phyloP scores from a whole-genome alignment of 345 rosid genomes.

The Populus deltoides region DNA sequence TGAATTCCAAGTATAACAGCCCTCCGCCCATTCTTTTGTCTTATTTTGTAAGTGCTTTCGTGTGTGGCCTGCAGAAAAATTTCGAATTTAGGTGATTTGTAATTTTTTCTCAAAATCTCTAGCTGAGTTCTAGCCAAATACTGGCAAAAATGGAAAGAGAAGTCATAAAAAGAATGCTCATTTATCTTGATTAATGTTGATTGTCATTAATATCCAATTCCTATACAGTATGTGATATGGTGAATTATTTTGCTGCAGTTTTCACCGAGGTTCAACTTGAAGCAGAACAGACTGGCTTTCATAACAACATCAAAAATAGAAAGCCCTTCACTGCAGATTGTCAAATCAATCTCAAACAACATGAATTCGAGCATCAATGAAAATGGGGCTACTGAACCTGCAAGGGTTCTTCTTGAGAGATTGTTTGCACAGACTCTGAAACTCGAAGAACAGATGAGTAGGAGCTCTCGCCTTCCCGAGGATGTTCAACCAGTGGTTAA shows the following conservation, averaged over 20 bases:
- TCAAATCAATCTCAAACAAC: slow-evolving; percentile 41
- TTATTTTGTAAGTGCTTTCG: not conserved
- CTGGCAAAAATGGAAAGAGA: not conserved
- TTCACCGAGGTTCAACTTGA: slow-evolving; percentile 32
- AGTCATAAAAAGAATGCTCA: not conserved
- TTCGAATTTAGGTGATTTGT: not conserved
- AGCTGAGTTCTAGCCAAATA: not conserved
- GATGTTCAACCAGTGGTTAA: slow-evolving; percentile 31
- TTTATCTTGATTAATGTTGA: not conserved
- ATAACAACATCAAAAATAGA: slow-evolving; percentile 17
- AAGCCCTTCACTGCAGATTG: slow-evolving; percentile 17
- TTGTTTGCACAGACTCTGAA: slow-evolving; percentile 63
- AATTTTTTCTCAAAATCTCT: not conserved
- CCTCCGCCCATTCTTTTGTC: not conserved
- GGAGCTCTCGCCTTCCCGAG: slow-evolving; percentile 28
- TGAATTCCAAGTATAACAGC: not conserved
- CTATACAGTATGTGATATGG: not conserved
- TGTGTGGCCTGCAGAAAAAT: not conserved
- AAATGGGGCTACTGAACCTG: slow-evolving; percentile 49
- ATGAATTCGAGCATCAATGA: slow-evolving; percentile 39
- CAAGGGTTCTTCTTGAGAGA: slow-evolving; percentile 58
- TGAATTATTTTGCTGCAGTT: slow-evolving; percentile 34
- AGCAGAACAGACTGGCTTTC: slow-evolving; percentile 31
- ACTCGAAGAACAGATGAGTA: slow-evolving; percentile 47
- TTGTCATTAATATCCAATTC: not conserved